These are phyloP conservation scores for Posidonia australis DNA, from an alignment of 106 monocot species.

Conservation along the genomic window DNA sequence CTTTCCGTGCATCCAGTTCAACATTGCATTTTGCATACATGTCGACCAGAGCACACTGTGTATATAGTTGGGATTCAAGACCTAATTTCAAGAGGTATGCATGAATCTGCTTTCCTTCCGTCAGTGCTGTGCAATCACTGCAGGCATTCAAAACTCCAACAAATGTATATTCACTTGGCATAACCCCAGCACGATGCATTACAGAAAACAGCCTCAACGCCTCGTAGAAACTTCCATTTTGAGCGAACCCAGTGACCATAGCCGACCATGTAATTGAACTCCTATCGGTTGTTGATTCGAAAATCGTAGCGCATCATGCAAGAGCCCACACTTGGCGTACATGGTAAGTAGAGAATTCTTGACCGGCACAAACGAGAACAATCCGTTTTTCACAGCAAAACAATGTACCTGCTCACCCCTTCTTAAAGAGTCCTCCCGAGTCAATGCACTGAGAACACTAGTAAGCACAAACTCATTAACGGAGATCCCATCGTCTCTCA, in stretches of 20 bases:
- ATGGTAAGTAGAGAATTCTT: slow-evolving; percentile 53
- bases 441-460: slow-evolving; percentile 35
- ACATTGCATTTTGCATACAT: slow-evolving; percentile 58
- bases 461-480: slow-evolving; percentile 57
- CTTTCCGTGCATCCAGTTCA: slow-evolving; percentile 39
- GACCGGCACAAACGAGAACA: slow-evolving; percentile 32
- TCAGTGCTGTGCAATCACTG: slow-evolving; percentile 20
- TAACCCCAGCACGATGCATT: slow-evolving; percentile 35
- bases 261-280: slow-evolving; percentile 65
- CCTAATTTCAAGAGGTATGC: slow-evolving; percentile 49
- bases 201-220: slow-evolving; percentile 35
- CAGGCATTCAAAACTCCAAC: slow-evolving; percentile 64
- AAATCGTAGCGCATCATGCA: slow-evolving; percentile 37
- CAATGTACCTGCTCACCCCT: slow-evolving; percentile 37
- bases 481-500: slow-evolving; percentile 15
- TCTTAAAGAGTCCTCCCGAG: slow-evolving; percentile 19
- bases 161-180: slow-evolving; percentile 54
- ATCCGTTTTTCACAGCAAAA: slow-evolving; percentile 30
- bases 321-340: slow-evolving; percentile 41
- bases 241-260: slow-evolving; percentile 55
- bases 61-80: slow-evolving; percentile 40
- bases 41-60: slow-evolving; percentile 44
- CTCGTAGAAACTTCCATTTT: slow-evolving; percentile 32
- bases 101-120: slow-evolving; percentile 38
- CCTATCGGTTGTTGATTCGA: slow-evolving; percentile 26